Evolutionary conservation across 306 rosid genomes (phyloP).

Genomic region (Trifolium fragiferum): DNA sequence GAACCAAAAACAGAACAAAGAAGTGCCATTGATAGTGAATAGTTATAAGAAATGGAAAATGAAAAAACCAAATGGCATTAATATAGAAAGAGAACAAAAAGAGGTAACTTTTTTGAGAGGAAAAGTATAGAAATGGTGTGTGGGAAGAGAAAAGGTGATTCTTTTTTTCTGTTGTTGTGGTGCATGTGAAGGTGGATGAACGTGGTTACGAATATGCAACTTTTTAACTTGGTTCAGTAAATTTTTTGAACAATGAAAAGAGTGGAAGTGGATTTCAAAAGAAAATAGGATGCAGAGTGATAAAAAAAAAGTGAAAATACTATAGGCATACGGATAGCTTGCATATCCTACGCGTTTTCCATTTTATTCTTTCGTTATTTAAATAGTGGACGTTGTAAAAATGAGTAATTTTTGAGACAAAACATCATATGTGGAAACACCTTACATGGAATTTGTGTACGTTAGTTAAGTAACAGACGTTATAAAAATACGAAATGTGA

Average conservation of each 20-base stretch:
- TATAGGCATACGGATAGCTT: too few species aligned
- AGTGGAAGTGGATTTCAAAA: too few species aligned
- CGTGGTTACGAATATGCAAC: constrained; percentile 22
- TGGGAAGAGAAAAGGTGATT: constrained; percentile 2
- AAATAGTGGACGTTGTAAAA: too few species aligned
- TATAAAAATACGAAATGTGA: too few species aligned
- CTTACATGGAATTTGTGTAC: too few species aligned
- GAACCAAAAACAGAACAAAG: constrained; percentile 46
- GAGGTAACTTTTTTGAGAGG: not conserved
- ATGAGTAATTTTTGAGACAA: too few species aligned
- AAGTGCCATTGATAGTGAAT: constrained; percentile 49
- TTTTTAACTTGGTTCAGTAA: not conserved
- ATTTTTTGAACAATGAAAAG: not conserved
- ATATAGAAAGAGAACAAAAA: not conserved
- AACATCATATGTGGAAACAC: too few species aligned
- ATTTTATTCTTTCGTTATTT: too few species aligned
- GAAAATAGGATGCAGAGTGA: too few species aligned
- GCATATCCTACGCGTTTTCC: too few species aligned
- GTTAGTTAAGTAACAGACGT: too few species aligned
- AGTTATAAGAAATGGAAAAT: constrained; percentile 15
- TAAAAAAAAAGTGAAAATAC: too few species aligned
- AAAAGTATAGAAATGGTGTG: not conserved
- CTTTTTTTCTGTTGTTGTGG: constrained; percentile 26
- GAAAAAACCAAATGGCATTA: constrained; percentile 27
- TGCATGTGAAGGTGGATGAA: constrained; percentile 41